Evolutionary conservation across 805 yeast genomes (phyloP).

Genomic region (Novakomyces olei): DNA sequence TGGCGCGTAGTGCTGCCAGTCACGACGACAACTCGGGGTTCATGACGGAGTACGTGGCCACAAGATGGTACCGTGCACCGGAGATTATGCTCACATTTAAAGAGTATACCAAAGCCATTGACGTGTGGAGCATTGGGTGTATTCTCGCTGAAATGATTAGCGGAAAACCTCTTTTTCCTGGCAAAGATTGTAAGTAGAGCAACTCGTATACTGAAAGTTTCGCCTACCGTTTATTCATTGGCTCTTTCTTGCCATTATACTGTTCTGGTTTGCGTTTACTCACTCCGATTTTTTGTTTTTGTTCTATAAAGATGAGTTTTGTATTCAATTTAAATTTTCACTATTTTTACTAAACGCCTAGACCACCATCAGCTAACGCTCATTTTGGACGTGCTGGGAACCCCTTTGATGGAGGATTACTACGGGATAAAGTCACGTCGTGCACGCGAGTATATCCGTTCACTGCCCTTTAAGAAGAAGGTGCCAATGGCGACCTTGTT

Average conservation of each 20-base stretch:
- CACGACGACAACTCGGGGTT: conserved; percentile 47
- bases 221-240: no score
- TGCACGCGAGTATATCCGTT: conserved; percentile 70
- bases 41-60: conserved; percentile 95
- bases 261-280: no score
- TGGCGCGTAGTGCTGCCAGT: conserved; percentile 45
- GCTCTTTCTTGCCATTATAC: no score
- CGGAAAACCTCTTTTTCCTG: conserved; percentile 80
- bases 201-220: no score
- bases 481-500: conserved; percentile 28
- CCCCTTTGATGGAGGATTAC: conserved; percentile 66
- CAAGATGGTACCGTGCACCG: conserved; percentile 95
- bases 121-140: conserved; percentile 93
- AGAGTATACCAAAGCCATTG: conserved; percentile 84
- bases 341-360: no score
- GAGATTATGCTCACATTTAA: conserved; percentile 91
- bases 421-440: conserved; percentile 33
- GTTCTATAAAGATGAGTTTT: no score
- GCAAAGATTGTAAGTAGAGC: conserved; percentile 88
- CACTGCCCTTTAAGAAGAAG: conserved; percentile 50
- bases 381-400: conserved; percentile 67
- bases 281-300: no score
- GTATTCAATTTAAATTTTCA: no score
- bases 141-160: conserved; percentile 75
- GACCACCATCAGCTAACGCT: conserved; percentile 70